These are phyloP conservation scores for Sesbania bispinosa DNA, from an alignment of 306 rosid genomes.

Conservation along the genomic window DNA sequence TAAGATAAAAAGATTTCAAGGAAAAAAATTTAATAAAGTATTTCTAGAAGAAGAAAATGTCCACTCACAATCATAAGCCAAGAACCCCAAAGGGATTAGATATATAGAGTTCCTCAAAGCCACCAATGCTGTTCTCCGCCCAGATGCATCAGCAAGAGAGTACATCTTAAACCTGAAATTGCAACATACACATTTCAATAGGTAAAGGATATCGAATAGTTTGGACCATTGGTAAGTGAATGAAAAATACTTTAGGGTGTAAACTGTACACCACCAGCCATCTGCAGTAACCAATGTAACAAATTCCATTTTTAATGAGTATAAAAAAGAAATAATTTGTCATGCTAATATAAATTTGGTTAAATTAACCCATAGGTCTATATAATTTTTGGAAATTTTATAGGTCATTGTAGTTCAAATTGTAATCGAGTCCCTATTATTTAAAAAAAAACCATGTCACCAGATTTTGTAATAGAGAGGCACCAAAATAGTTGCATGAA, in stretches of 20 bases:
- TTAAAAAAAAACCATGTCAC: not conserved
- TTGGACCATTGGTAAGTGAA: not conserved
- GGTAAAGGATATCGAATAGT: not conserved
- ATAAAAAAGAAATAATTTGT: too few relatives aligned
- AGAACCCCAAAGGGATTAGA: slow-evolving; percentile 85
- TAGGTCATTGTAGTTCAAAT: not conserved
- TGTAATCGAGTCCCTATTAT: not conserved
- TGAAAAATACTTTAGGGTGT: not conserved
- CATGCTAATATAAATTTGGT: not conserved
- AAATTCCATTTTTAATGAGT: not conserved
- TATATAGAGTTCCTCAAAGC: slow-evolving; percentile 87
- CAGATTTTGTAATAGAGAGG: not conserved
- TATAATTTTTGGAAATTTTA: not conserved
- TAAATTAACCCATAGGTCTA: not conserved
- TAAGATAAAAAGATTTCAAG: not conserved
- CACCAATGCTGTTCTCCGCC: slow-evolving; percentile 73
- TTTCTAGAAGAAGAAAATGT: slow-evolving; percentile 17
- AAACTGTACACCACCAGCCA: slow-evolving; percentile 7
- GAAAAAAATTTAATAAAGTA: not conserved
- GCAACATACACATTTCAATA: not conserved
- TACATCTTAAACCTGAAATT: slow-evolving; percentile 80
- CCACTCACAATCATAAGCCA: slow-evolving; percentile 94
- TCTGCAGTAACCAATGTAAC: slow-evolving; percentile 1
- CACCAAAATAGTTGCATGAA: slow-evolving; percentile 1
- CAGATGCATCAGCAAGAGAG: slow-evolving; percentile 87